Evolutionary conservation across 1,284 basidiomycete genomes (phyloP).

Genomic region (Sporisorium sorghi): DNA sequence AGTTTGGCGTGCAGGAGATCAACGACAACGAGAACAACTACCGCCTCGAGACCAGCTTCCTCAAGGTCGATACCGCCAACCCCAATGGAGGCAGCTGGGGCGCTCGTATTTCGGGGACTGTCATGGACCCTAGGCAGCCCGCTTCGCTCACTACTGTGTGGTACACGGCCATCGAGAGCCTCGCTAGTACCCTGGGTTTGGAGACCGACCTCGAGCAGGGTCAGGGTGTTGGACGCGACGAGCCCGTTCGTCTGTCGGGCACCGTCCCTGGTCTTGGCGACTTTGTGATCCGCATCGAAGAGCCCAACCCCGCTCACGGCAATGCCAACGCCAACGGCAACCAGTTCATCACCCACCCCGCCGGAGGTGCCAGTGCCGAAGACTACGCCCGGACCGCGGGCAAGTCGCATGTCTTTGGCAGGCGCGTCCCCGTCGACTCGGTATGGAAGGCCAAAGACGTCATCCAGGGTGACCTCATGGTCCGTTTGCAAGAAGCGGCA

Average conservation of each 20-base stretch:
- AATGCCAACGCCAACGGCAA: conserved; percentile 72
- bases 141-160: conserved; percentile 82
- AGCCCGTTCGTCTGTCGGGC: conserved; percentile 78
- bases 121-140: conserved; percentile 74
- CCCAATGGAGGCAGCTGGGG: conserved; percentile 79
- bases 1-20: conserved; percentile 85
- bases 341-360: conserved; percentile 14
- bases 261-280: conserved; percentile 81
- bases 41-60: conserved; percentile 82
- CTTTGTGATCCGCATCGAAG: conserved; percentile 82
- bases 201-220: conserved; percentile 76
- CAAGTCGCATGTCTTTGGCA: conserved; percentile 80
- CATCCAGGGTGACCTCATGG: conserved; percentile 76
- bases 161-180: conserved; percentile 85
- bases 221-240: conserved; percentile 72
- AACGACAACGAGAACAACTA: conserved; percentile 86
- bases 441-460: conserved; percentile 88
- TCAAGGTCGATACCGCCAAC: conserved; percentile 76
- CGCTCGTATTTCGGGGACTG: conserved; percentile 84
- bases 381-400: conserved; percentile 77
- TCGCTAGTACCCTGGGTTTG: conserved; percentile 78
- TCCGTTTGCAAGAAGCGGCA: conserved; percentile 75
- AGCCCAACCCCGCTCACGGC: conserved; percentile 73
- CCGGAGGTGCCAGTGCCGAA: conserved; percentile 74
- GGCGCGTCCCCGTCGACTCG: conserved; percentile 75